Percentiles rank a stretch among this genome's conserved stretches.
These are phyloP conservation scores for Ballota nigra DNA, from an alignment of 257 asterid species.

Conservation along the genomic window DNA sequence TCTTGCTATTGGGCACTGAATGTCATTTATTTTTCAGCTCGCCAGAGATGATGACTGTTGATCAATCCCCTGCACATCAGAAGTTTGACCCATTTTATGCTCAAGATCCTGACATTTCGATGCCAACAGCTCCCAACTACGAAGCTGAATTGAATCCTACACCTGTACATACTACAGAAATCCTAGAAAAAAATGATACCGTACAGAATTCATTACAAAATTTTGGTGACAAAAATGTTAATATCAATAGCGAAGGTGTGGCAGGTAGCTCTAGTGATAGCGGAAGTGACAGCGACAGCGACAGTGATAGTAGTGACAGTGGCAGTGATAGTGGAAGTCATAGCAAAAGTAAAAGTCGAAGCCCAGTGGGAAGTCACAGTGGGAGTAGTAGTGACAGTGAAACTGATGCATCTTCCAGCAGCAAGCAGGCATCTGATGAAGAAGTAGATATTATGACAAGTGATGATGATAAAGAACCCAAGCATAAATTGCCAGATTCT, in stretches of 20 bases:
- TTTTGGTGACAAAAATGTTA: constrained; percentile 42
- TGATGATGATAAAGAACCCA: constrained; percentile 61
- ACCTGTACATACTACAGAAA: constrained; percentile 41
- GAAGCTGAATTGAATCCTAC: constrained; percentile 46
- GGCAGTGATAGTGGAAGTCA: constrained; percentile 66
- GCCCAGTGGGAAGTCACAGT: constrained; percentile 69
- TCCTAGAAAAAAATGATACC: constrained; percentile 42
- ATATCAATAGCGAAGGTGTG: constrained; percentile 48
- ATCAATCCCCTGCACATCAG: constrained; percentile 44
- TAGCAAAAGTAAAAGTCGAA: constrained; percentile 69
- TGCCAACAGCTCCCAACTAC: constrained; percentile 37
- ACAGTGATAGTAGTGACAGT: constrained; percentile 67
- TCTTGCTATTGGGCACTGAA: constrained; percentile 21
- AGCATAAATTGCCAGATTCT: constrained; percentile 45
- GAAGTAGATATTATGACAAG: constrained; percentile 84
- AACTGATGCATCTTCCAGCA: constrained; percentile 78
- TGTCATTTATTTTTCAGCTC: constrained; percentile 48
- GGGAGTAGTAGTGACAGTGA: constrained; percentile 86
- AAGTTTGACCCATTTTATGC: constrained; percentile 47
- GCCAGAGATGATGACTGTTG: constrained; percentile 52
- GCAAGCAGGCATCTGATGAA: constrained; percentile 92
- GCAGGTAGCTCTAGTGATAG: constrained; percentile 71
- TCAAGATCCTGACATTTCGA: constrained; percentile 40
- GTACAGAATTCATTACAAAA: constrained; percentile 42
- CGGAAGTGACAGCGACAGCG: constrained; percentile 63